phyloP scores from a whole-genome alignment of 768 basidiomycete species.

The Xerocomellus chrysenteron region DNA sequence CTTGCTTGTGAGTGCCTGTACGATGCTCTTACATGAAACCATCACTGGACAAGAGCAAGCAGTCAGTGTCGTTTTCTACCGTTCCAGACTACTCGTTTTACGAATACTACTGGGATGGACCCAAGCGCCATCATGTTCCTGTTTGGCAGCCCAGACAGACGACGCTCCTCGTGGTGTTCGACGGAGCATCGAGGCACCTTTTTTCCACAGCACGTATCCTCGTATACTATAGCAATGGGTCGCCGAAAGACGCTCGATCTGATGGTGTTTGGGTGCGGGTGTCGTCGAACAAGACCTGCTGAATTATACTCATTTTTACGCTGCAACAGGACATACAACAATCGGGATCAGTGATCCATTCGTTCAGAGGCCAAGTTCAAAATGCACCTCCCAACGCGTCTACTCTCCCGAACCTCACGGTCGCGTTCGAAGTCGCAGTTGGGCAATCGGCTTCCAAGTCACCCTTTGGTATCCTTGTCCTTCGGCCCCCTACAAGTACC shows the following conservation, averaged over 20 bases:
- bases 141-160: conserved; percentile 27
- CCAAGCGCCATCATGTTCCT: conserved; percentile 18
- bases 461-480: conserved; percentile 10
- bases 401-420: conserved; percentile 19
- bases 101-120: conserved; percentile 25
- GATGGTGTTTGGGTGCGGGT: conserved; percentile 18
- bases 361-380: conserved; percentile 1
- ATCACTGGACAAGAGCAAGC: conserved; percentile 20
- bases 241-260: conserved; percentile 6
- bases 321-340: conserved; percentile 19
- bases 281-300: neutral
- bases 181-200: conserved; percentile 18
- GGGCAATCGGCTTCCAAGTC: conserved; percentile 3
- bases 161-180: conserved; percentile 22
- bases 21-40: conserved; percentile 18
- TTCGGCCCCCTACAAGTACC: conserved; percentile 7
- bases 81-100: conserved; percentile 15
- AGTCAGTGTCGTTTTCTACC: conserved; percentile 3
- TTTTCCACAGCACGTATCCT: conserved; percentile 23
- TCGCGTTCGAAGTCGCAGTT: conserved; percentile 22
- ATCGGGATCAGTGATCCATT: conserved; percentile 9
- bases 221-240: conserved; percentile 14
- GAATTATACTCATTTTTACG: neutral
- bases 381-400: conserved; percentile 9
- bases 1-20: neutral